A percentile compares a stretch with the other conserved stretches of the same genome.
Evolutionary conservation across 1,284 basidiomycete species (phyloP).

Genomic region (Austroboletus niveus): DNA sequence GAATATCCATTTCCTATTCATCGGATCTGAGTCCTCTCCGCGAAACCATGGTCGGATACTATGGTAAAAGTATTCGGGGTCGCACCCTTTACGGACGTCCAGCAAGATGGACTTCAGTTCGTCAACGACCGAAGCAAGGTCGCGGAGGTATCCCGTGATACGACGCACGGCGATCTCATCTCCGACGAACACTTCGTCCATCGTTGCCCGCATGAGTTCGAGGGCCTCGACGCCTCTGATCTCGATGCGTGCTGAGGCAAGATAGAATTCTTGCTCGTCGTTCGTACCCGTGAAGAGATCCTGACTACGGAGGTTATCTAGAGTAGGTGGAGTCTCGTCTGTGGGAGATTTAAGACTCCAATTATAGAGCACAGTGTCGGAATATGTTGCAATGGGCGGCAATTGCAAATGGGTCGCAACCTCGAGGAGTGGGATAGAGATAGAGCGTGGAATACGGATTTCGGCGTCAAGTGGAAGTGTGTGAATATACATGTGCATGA

Average conservation of each 20-base stretch:
- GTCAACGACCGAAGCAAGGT: conserved; percentile 67
- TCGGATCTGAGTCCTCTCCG: conserved; percentile 72
- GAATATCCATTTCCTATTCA: conserved; percentile 72
- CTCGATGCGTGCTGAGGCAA: conserved; percentile 87
- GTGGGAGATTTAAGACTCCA: conserved; percentile 54
- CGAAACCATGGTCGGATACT: conserved; percentile 91
- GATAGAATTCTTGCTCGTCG: conserved; percentile 89
- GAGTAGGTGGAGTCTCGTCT: conserved; percentile 25
- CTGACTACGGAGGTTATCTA: conserved; percentile 59
- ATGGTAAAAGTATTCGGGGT: conserved; percentile 82
- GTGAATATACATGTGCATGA: conserved; percentile 89
- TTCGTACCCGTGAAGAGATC: conserved; percentile 78
- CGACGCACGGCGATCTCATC: conserved; percentile 76
- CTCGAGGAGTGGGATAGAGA: conserved; percentile 80
- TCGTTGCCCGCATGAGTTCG: conserved; percentile 80
- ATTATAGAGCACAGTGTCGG: conserved; percentile 93
- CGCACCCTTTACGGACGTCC: conserved; percentile 69
- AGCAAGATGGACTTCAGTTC: conserved; percentile 61
- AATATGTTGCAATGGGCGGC: conserved; percentile 90
- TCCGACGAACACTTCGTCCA: conserved; percentile 91
- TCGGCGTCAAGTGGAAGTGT: conserved; percentile 55
- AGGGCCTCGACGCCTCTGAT: conserved; percentile 86
- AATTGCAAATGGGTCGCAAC: conserved; percentile 77
- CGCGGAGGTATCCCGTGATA: conserved; percentile 70
- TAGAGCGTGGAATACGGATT: conserved; percentile 65